phyloP scores from a whole-genome alignment of 768 basidiomycete species.

The Rubroboletus pulcherrimus region DNA sequence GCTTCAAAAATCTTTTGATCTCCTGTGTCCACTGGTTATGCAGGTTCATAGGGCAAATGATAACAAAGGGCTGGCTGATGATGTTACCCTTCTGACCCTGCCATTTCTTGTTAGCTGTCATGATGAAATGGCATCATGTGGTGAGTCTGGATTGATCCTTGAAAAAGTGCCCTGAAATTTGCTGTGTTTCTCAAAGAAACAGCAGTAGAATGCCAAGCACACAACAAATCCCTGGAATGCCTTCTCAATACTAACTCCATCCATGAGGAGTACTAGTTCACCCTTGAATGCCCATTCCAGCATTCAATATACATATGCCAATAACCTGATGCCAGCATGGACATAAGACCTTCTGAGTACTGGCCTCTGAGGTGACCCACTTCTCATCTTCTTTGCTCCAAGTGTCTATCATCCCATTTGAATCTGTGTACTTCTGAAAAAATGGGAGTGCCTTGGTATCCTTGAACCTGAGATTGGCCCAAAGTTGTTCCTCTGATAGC shows the following conservation, averaged over 20 bases:
- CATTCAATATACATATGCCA: constrained; percentile 20
- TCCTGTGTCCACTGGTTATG: constrained; percentile 1
- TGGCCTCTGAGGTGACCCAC: background rate
- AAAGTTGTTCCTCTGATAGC: too few relatives aligned
- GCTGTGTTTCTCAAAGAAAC: background rate
- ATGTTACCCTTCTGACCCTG: background rate
- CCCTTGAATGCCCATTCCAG: background rate
- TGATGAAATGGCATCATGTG: too few relatives aligned
- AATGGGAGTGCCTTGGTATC: too few relatives aligned
- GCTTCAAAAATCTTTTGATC: background rate
- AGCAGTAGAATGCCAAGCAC: constrained; percentile 4
- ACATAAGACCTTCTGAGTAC: background rate
- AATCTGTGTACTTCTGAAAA: too few relatives aligned
- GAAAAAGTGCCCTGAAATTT: background rate
- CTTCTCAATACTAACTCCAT: constrained; percentile 24
- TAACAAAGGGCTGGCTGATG: background rate
- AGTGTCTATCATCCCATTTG: too few relatives aligned
- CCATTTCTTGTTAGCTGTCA: background rate
- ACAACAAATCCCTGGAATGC: constrained; percentile 19
- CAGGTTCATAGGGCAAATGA: background rate
- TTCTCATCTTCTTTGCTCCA: too few relatives aligned
- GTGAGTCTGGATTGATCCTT: too few relatives aligned
- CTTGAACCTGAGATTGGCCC: too few relatives aligned
- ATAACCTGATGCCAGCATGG: constrained; percentile 23
- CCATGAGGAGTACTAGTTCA: constrained; percentile 19